phyloP scores from a whole-genome alignment of 164 flowering plant genomes.

The Paratinospora sagittata region DNA sequence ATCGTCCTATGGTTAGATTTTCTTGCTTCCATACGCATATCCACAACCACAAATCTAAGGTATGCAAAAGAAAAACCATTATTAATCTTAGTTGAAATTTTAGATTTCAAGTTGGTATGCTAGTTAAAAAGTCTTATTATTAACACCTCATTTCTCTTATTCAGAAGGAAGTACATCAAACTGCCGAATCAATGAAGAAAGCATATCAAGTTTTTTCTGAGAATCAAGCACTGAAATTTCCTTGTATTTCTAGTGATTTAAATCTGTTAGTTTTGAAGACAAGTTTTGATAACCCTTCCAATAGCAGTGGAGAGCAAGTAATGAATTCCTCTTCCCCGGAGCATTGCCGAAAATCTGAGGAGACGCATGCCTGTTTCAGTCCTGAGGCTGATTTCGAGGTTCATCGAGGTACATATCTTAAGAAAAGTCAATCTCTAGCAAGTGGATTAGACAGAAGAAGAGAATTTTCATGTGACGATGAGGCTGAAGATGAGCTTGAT shows the following conservation, averaged over 20 bases:
- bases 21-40: constrained; percentile 19
- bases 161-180: constrained; percentile 44
- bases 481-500: constrained; percentile 40
- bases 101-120: constrained; percentile 1
- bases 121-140: background rate
- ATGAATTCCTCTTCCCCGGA: constrained; percentile 31
- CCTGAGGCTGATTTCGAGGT: constrained; percentile 19
- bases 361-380: constrained; percentile 25
- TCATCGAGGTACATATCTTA: constrained; percentile 22
- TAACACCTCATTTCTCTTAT: background rate
- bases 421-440: constrained; percentile 70
- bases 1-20: constrained; percentile 8
- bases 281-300: constrained; percentile 18
- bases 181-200: constrained; percentile 43
- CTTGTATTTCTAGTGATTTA: constrained; percentile 13
- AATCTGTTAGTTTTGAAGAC: constrained; percentile 10
- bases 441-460: constrained; percentile 41
- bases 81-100: constrained; percentile 6
- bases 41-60: constrained; percentile 57
- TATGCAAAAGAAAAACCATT: constrained; percentile 21
- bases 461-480: constrained; percentile 22
- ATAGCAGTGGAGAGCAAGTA: constrained; percentile 19
- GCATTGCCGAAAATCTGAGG: constrained; percentile 42
- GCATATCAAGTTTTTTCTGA: constrained; percentile 31
- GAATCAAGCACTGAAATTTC: constrained; percentile 18